Evolutionary conservation across 148 eudicot species (phyloP).

Genomic region (Gaultheria prostrata): DNA sequence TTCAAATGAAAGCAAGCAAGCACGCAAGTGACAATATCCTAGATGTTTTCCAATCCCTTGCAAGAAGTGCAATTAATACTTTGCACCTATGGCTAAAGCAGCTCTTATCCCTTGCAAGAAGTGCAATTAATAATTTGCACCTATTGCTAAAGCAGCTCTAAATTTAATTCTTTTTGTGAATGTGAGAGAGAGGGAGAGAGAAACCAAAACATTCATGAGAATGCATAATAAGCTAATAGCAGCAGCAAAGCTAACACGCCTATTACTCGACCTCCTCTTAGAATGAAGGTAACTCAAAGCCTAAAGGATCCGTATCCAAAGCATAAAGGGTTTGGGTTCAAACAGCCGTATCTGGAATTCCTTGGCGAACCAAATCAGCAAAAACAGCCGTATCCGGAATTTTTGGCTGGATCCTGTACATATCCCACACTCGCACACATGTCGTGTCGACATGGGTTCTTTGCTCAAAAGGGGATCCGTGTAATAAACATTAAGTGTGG

Average conservation of each 20-base stretch:
- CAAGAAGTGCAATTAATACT: background rate
- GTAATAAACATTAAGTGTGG: background rate
- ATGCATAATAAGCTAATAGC: background rate
- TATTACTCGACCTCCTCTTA: background rate
- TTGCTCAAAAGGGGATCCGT: too few species aligned
- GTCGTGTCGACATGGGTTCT: too few species aligned
- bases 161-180: background rate
- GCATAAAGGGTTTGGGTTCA: too few species aligned
- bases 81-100: background rate
- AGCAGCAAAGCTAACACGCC: background rate
- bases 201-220: background rate
- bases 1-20: conserved; percentile 4
- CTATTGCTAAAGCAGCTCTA: background rate
- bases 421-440: too few species aligned
- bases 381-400: too few species aligned
- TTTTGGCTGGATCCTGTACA: too few species aligned
- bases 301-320: background rate
- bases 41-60: background rate
- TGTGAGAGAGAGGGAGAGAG: background rate
- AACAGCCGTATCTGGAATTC: too few species aligned
- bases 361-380: too few species aligned
- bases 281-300: background rate
- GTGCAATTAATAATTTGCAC: background rate
- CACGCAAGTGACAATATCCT: background rate
- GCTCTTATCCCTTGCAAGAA: background rate